Evolutionary conservation across 2,329 filamentous ascomycete species (phyloP).

Genomic region (Pestalotiopsis sp.): DNA sequence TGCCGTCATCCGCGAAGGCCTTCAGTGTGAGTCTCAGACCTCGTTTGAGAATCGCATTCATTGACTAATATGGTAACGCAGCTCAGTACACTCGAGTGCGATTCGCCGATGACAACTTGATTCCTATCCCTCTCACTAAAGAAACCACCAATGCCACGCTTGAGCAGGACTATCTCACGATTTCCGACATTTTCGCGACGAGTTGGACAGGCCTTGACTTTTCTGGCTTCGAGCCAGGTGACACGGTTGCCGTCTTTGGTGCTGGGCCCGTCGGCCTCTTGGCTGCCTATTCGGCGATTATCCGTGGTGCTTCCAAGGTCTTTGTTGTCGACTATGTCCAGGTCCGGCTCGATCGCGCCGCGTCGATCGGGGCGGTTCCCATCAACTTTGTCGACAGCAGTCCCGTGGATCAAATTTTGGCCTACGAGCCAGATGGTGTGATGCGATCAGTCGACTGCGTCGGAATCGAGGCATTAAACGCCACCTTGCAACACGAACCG

Average conservation of each 20-base stretch:
- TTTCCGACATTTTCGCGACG: constrained; percentile 40
- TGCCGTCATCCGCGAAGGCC: neutral
- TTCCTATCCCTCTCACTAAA: neutral
- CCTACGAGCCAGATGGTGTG: neutral
- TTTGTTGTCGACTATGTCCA: constrained; percentile 66
- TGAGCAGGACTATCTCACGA: constrained; percentile 25
- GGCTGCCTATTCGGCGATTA: constrained; percentile 48
- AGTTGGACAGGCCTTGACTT: constrained; percentile 39
- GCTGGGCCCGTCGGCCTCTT: constrained; percentile 29
- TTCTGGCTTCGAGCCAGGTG: constrained; percentile 39
- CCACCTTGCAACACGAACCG: neutral
- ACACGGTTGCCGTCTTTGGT: constrained; percentile 28
- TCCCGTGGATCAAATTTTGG: neutral
- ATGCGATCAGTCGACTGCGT: neutral
- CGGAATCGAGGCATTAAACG: neutral
- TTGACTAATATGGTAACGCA: neutral
- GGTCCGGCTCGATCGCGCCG: constrained; percentile 53
- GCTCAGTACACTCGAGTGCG: neutral
- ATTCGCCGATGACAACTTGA: neutral
- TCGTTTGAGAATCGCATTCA: too few relatives aligned
- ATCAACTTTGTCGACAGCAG: neutral
- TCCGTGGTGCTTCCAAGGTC: constrained; percentile 63
- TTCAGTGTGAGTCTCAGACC: neutral
- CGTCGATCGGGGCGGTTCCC: neutral
- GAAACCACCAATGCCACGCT: neutral